Evolutionary conservation across 176 grass and related monocot genomes (phyloP).

Genomic region (Cymbopogon citratus): DNA sequence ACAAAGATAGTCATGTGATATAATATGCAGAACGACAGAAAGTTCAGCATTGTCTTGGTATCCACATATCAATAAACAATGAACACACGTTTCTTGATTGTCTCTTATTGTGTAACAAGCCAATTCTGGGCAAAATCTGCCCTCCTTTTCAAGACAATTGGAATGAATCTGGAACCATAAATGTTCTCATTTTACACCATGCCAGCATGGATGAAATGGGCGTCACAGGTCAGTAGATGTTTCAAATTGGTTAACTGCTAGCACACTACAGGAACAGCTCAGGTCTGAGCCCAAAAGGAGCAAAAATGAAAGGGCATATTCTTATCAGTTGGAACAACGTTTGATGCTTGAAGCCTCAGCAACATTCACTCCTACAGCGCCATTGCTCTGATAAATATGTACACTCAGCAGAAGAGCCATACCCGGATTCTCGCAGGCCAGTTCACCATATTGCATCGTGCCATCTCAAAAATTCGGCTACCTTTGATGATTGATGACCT

Average conservation of each 20-base stretch:
- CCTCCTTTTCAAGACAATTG: not conserved
- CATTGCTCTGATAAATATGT: slow-evolving; percentile 32
- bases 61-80: not conserved
- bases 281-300: slow-evolving; percentile 17
- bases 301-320: slow-evolving; percentile 9
- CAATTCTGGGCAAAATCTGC: not conserved
- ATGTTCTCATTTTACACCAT: not conserved
- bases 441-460: slow-evolving; percentile 14
- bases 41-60: not conserved
- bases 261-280: not conserved
- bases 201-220: not conserved
- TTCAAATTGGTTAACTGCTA: not conserved
- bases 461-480: slow-evolving; percentile 34
- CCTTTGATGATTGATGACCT: slow-evolving; percentile 19
- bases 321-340: slow-evolving; percentile 4
- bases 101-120: not conserved
- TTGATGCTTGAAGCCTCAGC: not conserved
- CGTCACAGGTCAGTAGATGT: not conserved
- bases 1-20: not conserved
- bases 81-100: not conserved
- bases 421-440: not conserved
- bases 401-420: slow-evolving; percentile 19
- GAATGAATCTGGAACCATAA: not conserved
- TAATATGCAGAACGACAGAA: not conserved
- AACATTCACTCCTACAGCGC: not conserved